A percentile compares a stretch with the other conserved stretches of the same genome.
Conservation (phyloP, 495 filamentous ascomycete species). For the Elaphomyces granulatus region DNA sequence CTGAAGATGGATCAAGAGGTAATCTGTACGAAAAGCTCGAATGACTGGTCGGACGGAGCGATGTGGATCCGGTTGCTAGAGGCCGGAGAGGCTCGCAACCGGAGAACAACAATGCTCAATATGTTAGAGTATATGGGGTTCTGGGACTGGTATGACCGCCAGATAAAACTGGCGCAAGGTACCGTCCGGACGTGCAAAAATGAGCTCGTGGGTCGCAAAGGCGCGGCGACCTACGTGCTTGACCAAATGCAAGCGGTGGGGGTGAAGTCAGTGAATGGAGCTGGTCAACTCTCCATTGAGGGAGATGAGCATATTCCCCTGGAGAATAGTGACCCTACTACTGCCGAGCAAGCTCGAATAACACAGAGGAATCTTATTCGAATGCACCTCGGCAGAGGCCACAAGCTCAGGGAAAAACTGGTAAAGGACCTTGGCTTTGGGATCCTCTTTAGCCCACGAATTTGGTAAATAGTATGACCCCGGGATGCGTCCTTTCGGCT, state of each 20-base stretch:
- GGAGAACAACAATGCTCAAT: background rate
- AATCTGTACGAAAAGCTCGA: background rate
- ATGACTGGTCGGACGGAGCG: conserved; percentile 1
- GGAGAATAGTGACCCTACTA: background rate
- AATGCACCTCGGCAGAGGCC: background rate
- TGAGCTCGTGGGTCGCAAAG: background rate
- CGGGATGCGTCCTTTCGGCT: background rate
- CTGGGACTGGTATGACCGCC: conserved; percentile 1
- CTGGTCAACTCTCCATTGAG: background rate
- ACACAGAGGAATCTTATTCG: background rate
- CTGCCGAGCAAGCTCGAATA: background rate
- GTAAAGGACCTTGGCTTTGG: background rate
- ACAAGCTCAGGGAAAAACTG: background rate
- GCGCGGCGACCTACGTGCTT: conserved; percentile 1
- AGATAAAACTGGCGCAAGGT: background rate
- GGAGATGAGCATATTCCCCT: background rate
- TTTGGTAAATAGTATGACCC: background rate
- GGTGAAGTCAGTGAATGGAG: background rate
- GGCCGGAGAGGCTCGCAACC: background rate
- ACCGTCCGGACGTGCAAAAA: background rate
- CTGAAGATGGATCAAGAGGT: background rate
- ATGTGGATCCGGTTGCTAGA: conserved; percentile 3
- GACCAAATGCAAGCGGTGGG: no score
- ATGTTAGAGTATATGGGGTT: conserved; percentile 1
- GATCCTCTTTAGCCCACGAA: background rate